Evolutionary conservation across 441 rosid genomes (phyloP).

Genomic region (Daphne laureola): DNA sequence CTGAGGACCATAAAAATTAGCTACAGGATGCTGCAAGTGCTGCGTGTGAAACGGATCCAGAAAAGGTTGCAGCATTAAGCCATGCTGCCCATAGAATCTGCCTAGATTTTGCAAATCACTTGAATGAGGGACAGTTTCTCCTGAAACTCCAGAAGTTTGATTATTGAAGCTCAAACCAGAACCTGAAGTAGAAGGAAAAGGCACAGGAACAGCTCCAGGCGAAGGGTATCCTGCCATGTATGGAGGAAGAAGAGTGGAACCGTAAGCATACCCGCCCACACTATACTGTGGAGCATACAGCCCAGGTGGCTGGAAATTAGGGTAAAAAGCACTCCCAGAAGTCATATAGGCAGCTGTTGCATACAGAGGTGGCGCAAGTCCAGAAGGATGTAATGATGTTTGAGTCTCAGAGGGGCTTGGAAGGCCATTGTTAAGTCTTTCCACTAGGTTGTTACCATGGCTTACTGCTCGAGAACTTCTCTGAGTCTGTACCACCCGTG

Average conservation of each 20-base stretch:
- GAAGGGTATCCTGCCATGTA: conserved; percentile 54
- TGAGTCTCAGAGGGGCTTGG: conserved; percentile 39
- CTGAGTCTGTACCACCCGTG: conserved; percentile 29
- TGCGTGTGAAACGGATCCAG: conserved; percentile 51
- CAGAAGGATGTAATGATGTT: conserved; percentile 40
- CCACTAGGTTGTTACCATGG: conserved; percentile 25
- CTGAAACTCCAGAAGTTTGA: conserved; percentile 37
- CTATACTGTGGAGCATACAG: conserved; percentile 49
- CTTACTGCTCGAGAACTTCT: conserved; percentile 34
- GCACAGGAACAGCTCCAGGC: conserved; percentile 43
- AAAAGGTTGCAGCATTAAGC: conserved; percentile 34
- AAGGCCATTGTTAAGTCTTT: conserved; percentile 30
- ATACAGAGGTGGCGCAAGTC: conserved; percentile 44
- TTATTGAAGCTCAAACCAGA: conserved; percentile 38
- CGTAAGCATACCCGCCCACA: conserved; percentile 41
- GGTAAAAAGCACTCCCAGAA: conserved; percentile 45
- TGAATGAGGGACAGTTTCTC: conserved; percentile 25
- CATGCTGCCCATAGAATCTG: conserved; percentile 43
- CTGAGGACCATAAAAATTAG: conserved; percentile 35
- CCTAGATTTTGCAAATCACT: conserved; percentile 30
- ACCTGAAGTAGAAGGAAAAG: conserved; percentile 31
- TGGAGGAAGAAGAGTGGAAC: conserved; percentile 31
- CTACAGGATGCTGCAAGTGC: conserved; percentile 46
- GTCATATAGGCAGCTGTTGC: conserved; percentile 49
- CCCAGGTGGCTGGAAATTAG: conserved; percentile 55